A percentile compares a stretch with the other conserved stretches of the same genome.
Evolutionary conservation across 2,329 filamentous ascomycete species (phyloP).

Genomic region (Talaromyces sp.): DNA sequence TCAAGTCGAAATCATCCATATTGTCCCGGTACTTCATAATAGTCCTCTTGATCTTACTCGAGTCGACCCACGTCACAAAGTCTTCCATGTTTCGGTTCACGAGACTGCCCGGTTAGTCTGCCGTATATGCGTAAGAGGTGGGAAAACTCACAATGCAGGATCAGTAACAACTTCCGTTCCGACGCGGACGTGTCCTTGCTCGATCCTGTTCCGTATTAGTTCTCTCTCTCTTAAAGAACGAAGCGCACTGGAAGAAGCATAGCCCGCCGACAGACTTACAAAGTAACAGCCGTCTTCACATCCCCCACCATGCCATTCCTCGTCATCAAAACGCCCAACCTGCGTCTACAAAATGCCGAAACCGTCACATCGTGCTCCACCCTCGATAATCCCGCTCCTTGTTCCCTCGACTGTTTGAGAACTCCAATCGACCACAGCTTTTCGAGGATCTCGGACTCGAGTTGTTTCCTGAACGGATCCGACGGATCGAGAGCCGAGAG

Average conservation of each 20-base stretch:
- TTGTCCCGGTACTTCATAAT: constrained; percentile 94
- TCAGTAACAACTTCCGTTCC: constrained; percentile 89
- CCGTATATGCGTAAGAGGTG: neutral
- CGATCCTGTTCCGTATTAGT: constrained; percentile 50
- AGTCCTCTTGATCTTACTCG: constrained; percentile 94
- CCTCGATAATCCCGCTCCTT: constrained; percentile 63
- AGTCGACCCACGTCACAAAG: constrained; percentile 93
- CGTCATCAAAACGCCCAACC: constrained; percentile 88
- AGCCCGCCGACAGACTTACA: constrained; percentile 15
- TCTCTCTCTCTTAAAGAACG: no score
- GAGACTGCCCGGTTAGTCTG: constrained; percentile 36
- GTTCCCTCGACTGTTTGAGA: constrained; percentile 68
- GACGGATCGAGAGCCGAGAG: constrained; percentile 77
- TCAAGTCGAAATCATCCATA: constrained; percentile 90
- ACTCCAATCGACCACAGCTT: constrained; percentile 94
- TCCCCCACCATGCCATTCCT: constrained; percentile 87
- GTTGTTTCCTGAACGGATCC: constrained; percentile 73
- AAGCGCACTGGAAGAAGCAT: neutral
- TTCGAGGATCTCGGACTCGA: constrained; percentile 81
- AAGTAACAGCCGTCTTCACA: constrained; percentile 63
- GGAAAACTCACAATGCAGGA: constrained; percentile 61
- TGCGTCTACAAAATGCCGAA: constrained; percentile 76
- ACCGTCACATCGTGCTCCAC: constrained; percentile 90
- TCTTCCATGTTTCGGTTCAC: constrained; percentile 90
- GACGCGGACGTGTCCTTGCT: constrained; percentile 89